Evolutionary conservation across 371 early-diverging fungal genomes (phyloP).

Genomic region (Syncephalastrum racemosum): DNA sequence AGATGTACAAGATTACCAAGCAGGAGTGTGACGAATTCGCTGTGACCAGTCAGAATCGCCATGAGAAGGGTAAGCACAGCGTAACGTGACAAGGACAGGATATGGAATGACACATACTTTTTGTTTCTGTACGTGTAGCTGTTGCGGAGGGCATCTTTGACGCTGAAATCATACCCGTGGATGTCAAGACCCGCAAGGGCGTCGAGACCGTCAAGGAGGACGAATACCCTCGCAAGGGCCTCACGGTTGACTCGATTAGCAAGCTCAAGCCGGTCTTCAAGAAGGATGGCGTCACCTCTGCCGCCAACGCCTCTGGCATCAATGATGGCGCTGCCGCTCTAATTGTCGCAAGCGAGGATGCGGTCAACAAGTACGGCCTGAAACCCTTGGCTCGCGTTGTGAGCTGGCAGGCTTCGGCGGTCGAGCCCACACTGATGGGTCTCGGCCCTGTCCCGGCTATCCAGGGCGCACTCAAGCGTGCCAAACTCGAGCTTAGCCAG

Average conservation of each 20-base stretch:
- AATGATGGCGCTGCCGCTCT: conserved; percentile 95
- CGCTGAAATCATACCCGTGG: conserved; percentile 86
- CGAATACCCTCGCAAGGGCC: conserved; percentile 89
- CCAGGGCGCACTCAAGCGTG: conserved; percentile 79
- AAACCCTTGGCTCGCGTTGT: conserved; percentile 89
- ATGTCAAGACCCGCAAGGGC: conserved; percentile 78
- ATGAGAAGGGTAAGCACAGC: conserved; percentile 64
- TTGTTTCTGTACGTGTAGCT: conserved; percentile 18
- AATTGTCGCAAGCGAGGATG: conserved; percentile 85
- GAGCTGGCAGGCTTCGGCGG: conserved; percentile 83
- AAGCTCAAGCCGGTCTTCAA: conserved; percentile 90
- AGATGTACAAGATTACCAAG: conserved; percentile 79
- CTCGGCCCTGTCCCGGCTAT: conserved; percentile 96
- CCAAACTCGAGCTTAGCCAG: conserved; percentile 77
- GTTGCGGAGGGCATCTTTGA: conserved; percentile 70
- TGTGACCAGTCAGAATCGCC: conserved; percentile 80
- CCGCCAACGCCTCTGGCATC: conserved; percentile 96
- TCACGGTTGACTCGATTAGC: conserved; percentile 75
- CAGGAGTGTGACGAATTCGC: conserved; percentile 90
- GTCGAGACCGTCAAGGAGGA: conserved; percentile 68
- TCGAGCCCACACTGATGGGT: conserved; percentile 85
- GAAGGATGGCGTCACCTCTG: conserved; percentile 90
- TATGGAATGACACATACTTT: not conserved
- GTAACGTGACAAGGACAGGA: conserved; percentile 1
- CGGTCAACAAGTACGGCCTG: conserved; percentile 77